These are phyloP conservation scores for Hippophae gyantsensis DNA, from an alignment of 306 rosid species.

Conservation along the genomic window DNA sequence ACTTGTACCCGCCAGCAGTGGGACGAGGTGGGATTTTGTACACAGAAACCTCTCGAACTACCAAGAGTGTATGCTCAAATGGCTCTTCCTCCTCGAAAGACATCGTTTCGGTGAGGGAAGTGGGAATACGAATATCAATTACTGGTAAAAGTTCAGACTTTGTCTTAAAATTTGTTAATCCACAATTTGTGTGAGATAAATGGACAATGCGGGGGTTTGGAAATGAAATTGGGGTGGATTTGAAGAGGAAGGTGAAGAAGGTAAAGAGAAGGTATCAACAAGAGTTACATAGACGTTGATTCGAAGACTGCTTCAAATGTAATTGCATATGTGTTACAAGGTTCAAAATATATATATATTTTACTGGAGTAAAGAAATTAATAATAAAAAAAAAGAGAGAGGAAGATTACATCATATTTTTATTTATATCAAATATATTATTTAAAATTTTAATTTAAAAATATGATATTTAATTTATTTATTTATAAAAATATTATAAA, in stretches of 20 bases:
- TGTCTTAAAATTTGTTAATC: not conserved
- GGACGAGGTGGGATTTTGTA: slow-evolving; percentile 91
- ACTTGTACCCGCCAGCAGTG: slow-evolving; percentile 91
- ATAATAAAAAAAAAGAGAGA: too few species aligned
- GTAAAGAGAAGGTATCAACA: slow-evolving; percentile 26
- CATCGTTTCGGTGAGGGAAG: slow-evolving; percentile 37
- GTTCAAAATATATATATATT: too few species aligned
- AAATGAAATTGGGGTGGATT: slow-evolving; percentile 13
- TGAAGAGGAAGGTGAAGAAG: slow-evolving; percentile 17
- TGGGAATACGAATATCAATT: not conserved
- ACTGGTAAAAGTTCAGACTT: not conserved
- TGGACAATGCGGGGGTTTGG: not conserved
- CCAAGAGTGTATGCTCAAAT: slow-evolving; percentile 91
- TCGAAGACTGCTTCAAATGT: slow-evolving; percentile 15
- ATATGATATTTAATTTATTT: too few species aligned
- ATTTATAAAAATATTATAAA: too few species aligned
- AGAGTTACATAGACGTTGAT: slow-evolving; percentile 33
- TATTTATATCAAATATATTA: too few species aligned
- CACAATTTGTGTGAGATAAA: too few species aligned
- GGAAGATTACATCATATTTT: too few species aligned
- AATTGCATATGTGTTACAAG: too few species aligned
- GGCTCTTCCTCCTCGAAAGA: slow-evolving; percentile 80
- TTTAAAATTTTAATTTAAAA: too few species aligned
- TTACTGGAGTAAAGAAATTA: too few species aligned
- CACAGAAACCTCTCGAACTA: slow-evolving; percentile 90